A percentile compares a stretch with the other conserved stretches of the same genome.
Conservation (phyloP, 2,329 filamentous ascomycete genomes). For the Chlorencoelia australis region DNA sequence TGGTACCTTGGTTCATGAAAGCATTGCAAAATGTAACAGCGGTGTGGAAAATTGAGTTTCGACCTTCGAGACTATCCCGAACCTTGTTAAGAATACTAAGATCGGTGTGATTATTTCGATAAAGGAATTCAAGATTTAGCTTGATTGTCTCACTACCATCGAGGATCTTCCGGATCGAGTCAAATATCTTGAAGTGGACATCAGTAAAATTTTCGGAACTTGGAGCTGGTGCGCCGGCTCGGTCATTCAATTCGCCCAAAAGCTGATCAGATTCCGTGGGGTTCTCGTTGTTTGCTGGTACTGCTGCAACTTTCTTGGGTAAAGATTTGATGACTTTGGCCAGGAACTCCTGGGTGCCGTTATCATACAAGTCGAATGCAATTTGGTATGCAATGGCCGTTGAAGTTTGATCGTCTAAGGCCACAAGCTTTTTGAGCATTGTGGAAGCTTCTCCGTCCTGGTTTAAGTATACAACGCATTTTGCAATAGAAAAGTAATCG, state of each 20-base stretch:
- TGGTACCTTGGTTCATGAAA: slow-evolving; percentile 98
- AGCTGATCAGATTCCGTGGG: slow-evolving; percentile 41
- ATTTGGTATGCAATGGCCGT: slow-evolving; percentile 91
- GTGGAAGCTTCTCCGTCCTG: slow-evolving; percentile 82
- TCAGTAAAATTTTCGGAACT: slow-evolving; percentile 33
- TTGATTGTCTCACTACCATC: slow-evolving; percentile 90
- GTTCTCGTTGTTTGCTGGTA: slow-evolving; percentile 35
- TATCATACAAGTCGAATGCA: slow-evolving; percentile 96
- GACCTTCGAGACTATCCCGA: slow-evolving; percentile 85
- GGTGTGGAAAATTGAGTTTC: slow-evolving; percentile 97
- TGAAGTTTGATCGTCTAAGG: slow-evolving; percentile 67
- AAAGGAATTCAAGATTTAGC: slow-evolving; percentile 91
- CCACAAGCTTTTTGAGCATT: slow-evolving; percentile 72
- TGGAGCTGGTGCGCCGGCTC: slow-evolving; percentile 22
- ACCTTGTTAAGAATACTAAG: slow-evolving; percentile 91
- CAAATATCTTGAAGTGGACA: slow-evolving; percentile 45
- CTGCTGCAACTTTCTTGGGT: slow-evolving; percentile 42
- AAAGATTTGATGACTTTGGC: slow-evolving; percentile 78
- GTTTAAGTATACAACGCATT: slow-evolving; percentile 92
- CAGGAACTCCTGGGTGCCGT: slow-evolving; percentile 94
- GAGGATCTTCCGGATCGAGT: slow-evolving; percentile 58
- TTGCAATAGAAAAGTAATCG: slow-evolving; percentile 96
- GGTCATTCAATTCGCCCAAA: slow-evolving; percentile 41
- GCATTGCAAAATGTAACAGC: slow-evolving; percentile 96
- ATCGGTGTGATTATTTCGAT: slow-evolving; percentile 90